These are phyloP conservation scores for Lipomyces orientalis DNA, from an alignment of 805 yeast species.

Conservation along the genomic window DNA sequence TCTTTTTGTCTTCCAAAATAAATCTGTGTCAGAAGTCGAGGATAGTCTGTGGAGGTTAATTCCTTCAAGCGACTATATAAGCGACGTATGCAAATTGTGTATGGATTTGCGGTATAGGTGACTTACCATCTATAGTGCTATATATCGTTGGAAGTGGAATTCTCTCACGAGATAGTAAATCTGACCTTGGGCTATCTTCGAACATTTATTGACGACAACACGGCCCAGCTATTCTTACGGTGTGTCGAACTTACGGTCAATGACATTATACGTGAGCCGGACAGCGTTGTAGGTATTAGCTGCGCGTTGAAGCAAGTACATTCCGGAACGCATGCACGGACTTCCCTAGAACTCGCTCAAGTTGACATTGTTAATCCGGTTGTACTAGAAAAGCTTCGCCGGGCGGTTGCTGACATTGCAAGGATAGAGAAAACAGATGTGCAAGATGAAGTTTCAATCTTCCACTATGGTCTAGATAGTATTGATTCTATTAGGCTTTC, in stretches of 20 bases:
- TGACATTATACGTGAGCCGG: background rate
- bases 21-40: conserved; percentile 3
- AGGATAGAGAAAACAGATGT: background rate
- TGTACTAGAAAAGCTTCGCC: background rate
- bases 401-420: conserved; percentile 19
- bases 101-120: background rate
- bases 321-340: background rate
- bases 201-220: background rate
- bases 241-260: background rate
- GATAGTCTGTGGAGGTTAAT: conserved; percentile 23
- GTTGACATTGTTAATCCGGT: background rate
- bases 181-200: conserved; percentile 18
- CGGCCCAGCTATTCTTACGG: conserved; percentile 13
- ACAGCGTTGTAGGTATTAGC: background rate
- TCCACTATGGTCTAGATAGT: conserved; percentile 39
- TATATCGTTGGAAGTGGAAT: conserved; percentile 32
- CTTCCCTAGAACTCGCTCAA: background rate
- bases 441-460: conserved; percentile 20
- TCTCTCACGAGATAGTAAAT: background rate
- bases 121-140: conserved; percentile 20
- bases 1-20: conserved; percentile 32
- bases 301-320: background rate
- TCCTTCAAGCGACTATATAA: conserved; percentile 5
- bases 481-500: conserved; percentile 39
- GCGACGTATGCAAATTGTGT: conserved; percentile 11